Base-by-base conservation (phyloP, 768 basidiomycete genomes). In the Lentinula boryana region DNA sequence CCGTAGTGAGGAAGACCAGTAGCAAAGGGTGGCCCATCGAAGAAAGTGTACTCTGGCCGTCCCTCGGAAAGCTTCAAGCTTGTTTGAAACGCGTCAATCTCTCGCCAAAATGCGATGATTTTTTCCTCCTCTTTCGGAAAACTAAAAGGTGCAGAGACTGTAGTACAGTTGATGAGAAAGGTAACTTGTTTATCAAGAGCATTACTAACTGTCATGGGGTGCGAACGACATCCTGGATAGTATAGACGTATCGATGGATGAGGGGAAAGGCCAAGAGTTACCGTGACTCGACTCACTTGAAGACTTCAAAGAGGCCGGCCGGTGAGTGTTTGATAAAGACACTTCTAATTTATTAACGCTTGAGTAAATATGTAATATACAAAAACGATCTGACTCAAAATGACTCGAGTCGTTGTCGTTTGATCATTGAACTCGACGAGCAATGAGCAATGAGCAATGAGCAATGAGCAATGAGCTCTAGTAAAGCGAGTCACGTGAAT, bases 1-100 rank as follows among this genome's bases (percentile, higher is more conserved):
- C 96, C 96, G 67, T 98, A 98, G 71, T 98, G 96, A 6, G 96
- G 96, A 66, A 95, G 77, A 48, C 97, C 97, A 1, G 96, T 98
- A 0, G 96, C 96, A 68, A 98, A 98, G 0, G 96, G 96, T 2
- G 95, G 95, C 4, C 95, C 95, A 72, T 98, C 97, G 75, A 94
- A 98, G 79, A 99, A 99, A 23, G 94, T 86, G 72, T 80, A 99
- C 69, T 91, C 87, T 16, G 95, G 94, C 41, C 87, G 82, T 3
- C 95, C 95, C 70, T 96, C 89, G 0, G 93, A 93, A 50, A 95
- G 86, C 76, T 93, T 94, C 66, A 98, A 74, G 66, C 91, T 93
- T 6, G 95, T 98, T 70, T 89, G 85, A 76, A 99, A 99, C 63
- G 97, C 97, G 78, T 98, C 93, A 71, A 99, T 99, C 71, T 95